A percentile compares a stretch with the other conserved stretches of the same genome.
These are phyloP conservation scores for Agrocybe praecox DNA, from an alignment of 768 basidiomycete species.

Conservation along the genomic window DNA sequence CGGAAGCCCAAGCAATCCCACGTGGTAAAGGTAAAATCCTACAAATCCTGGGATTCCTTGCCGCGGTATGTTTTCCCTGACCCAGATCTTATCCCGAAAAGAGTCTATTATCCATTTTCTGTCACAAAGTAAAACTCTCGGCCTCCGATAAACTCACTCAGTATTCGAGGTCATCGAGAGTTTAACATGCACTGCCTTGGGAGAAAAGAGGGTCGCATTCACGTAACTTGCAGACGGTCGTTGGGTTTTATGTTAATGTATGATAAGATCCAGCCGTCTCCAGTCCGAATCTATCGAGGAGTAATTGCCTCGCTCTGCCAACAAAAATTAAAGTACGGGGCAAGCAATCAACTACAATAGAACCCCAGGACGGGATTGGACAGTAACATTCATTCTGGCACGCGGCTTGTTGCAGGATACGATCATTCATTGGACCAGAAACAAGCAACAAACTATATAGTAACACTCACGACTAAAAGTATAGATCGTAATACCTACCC, in stretches of 20 bases:
- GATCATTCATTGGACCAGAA: too few relatives aligned
- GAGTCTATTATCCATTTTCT: conserved; percentile 29
- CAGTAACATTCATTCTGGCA: neutral
- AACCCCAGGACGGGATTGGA: neutral
- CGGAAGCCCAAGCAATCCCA: neutral
- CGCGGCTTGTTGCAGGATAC: too few relatives aligned
- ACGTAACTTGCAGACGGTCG: neutral
- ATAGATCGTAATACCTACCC: neutral
- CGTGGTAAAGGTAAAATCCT: too few relatives aligned
- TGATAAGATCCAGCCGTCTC: too few relatives aligned
- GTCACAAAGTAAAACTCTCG: conserved; percentile 16
- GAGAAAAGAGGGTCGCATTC: neutral
- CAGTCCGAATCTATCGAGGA: too few relatives aligned
- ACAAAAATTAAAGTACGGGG: neutral
- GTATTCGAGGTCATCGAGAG: neutral
- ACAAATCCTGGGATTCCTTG: neutral
- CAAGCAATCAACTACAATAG: neutral
- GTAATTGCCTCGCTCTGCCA: too few relatives aligned
- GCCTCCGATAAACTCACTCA: neutral
- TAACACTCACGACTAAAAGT: too few relatives aligned
- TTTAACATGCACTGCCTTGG: neutral
- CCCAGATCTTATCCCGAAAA: too few relatives aligned
- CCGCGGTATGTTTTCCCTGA: neutral
- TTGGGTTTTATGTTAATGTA: neutral
- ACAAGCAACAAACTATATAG: too few relatives aligned